A percentile compares a stretch with the other conserved stretches of the same genome.
Conservation (phyloP, 139 green algal species). For the Coelastrella sp. region DNA sequence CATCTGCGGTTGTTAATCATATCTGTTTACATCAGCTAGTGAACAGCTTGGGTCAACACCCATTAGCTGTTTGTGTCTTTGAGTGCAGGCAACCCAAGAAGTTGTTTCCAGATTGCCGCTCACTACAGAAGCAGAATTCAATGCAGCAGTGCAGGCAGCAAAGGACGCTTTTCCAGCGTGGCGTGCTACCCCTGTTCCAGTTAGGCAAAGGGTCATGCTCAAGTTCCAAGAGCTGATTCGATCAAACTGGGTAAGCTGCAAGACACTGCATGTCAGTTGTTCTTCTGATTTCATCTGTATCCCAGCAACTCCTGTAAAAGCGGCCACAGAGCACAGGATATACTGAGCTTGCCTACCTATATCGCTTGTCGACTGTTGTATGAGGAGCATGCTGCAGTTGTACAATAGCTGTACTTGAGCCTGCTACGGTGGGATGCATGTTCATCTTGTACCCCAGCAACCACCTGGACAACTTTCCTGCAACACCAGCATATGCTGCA, state of each 20-base stretch:
- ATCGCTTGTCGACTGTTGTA: no score
- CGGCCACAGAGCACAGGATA: no score
- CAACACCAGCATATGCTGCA: not conserved
- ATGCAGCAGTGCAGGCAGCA: conserved; percentile 84
- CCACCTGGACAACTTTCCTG: no score
- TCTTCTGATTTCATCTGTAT: no score
- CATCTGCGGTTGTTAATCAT: no score
- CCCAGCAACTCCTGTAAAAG: not conserved
- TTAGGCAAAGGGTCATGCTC: conserved; percentile 90
- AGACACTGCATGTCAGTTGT: not conserved
- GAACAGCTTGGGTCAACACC: no score
- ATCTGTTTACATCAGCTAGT: no score
- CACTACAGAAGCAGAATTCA: conserved; percentile 87
- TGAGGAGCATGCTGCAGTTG: not conserved
- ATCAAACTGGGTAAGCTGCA: conserved; percentile 77
- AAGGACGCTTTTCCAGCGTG: conserved; percentile 88
- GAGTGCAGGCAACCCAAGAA: conserved; percentile 84
- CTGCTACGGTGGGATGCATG: no score
- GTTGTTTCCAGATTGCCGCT: conserved; percentile 85
- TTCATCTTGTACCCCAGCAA: no score
- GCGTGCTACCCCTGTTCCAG: conserved; percentile 81
- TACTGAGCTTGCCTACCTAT: no score
- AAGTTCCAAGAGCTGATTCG: conserved; percentile 92
- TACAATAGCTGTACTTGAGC: not conserved
- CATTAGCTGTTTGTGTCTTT: not conserved